These are phyloP conservation scores for Perilla frutescens DNA, from an alignment of 257 asterid genomes.

Conservation along the genomic window DNA sequence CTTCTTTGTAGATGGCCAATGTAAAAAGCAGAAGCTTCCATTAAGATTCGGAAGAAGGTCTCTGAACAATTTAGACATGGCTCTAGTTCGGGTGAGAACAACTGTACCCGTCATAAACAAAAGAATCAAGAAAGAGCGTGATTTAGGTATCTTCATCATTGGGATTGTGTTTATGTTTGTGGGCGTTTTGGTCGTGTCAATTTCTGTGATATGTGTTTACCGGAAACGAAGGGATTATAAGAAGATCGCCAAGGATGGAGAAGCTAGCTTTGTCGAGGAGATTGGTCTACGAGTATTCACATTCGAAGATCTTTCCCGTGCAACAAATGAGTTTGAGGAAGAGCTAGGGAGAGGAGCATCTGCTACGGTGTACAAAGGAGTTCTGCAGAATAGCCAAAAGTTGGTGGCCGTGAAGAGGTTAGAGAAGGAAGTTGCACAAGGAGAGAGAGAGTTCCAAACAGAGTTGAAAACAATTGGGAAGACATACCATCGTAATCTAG, in stretches of 20 bases:
- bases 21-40: slow-evolving; percentile 61
- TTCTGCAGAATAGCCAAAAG: slow-evolving; percentile 25
- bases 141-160: slow-evolving; percentile 32
- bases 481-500: slow-evolving; percentile 62
- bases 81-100: slow-evolving; percentile 41
- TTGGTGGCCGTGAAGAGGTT: slow-evolving; percentile 55
- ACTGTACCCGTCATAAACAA: not conserved
- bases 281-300: slow-evolving; percentile 46
- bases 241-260: slow-evolving; percentile 17
- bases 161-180: slow-evolving; percentile 35
- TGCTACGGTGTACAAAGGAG: slow-evolving; percentile 56
- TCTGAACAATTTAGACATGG: slow-evolving; percentile 17
- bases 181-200: slow-evolving; percentile 35
- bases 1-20: slow-evolving; percentile 24
- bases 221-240: slow-evolving; percentile 27
- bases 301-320: slow-evolving; percentile 38
- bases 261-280: slow-evolving; percentile 34
- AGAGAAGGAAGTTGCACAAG: slow-evolving; percentile 41
- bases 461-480: slow-evolving; percentile 57
- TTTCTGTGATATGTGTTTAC: slow-evolving; percentile 33
- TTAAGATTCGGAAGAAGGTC: slow-evolving; percentile 48
- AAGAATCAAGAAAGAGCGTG: slow-evolving; percentile 22
- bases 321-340: slow-evolving; percentile 50
- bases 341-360: slow-evolving; percentile 59
- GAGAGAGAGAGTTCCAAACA: slow-evolving; percentile 57